A percentile compares a stretch with the other conserved stretches of the same genome.
Evolutionary conservation across 306 rosid genomes (phyloP).

Genomic region (Vigna unguiculata): DNA sequence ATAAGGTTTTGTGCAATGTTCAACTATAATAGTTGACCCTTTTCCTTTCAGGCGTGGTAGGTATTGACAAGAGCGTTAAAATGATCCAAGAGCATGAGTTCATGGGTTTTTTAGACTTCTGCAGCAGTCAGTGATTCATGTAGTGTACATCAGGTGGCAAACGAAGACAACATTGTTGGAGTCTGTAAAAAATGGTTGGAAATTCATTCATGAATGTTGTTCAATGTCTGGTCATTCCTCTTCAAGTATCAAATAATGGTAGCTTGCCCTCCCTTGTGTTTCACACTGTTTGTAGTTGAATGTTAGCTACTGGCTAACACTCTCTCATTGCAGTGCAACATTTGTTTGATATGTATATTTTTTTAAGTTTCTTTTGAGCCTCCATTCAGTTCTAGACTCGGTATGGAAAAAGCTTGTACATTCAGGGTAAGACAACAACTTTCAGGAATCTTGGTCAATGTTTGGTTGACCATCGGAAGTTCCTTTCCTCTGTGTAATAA

Average conservation of each 20-base stretch:
- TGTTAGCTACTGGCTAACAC: constrained; percentile 75
- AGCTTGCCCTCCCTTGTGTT: background rate
- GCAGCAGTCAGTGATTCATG: constrained; percentile 68
- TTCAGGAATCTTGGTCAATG: constrained; percentile 40
- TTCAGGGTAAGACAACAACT: background rate
- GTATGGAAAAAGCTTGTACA: constrained; percentile 22
- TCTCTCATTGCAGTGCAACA: constrained; percentile 37
- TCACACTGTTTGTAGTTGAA: constrained; percentile 28
- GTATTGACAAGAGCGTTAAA: constrained; percentile 56
- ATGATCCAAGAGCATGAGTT: constrained; percentile 80
- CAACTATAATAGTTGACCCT: background rate
- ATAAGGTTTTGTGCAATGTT: background rate
- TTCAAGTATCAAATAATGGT: constrained; percentile 42
- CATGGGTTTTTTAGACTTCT: constrained; percentile 86
- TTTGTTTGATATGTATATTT: constrained; percentile 29
- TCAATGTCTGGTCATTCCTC: constrained; percentile 43
- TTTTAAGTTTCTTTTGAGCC: background rate
- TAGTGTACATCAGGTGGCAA: constrained; percentile 21
- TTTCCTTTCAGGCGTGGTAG: constrained; percentile 66
- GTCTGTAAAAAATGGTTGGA: constrained; percentile 15
- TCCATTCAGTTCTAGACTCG: constrained; percentile 19
- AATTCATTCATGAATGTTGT: constrained; percentile 26
- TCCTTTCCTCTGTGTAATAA: constrained; percentile 32
- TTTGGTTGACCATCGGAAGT: constrained; percentile 2
- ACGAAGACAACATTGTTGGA: background rate